Evolutionary conservation across 495 filamentous ascomycete species (phyloP).

Genomic region (Rusavskia elegans): DNA sequence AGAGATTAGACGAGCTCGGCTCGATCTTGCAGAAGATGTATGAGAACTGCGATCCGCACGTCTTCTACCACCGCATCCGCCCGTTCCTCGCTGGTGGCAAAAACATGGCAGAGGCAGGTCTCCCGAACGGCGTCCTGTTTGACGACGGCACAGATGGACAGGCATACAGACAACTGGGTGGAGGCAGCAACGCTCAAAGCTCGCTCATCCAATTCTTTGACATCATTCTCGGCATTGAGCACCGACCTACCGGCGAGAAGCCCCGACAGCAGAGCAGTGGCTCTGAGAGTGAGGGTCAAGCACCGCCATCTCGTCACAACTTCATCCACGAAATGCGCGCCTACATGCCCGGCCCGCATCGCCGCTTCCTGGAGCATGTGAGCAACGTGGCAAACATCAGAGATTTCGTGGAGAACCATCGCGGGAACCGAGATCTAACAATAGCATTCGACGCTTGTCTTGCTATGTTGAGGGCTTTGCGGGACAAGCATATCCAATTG

Average conservation of each 20-base stretch:
- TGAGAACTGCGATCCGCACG: conserved; percentile 79
- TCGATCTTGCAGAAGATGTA: conserved; percentile 67
- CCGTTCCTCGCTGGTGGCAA: conserved; percentile 91
- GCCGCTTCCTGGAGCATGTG: conserved; percentile 73
- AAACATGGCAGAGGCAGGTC: conserved; percentile 87
- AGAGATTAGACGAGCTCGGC: conserved; percentile 71
- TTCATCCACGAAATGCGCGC: conserved; percentile 93
- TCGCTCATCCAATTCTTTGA: conserved; percentile 94
- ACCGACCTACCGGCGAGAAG: conserved; percentile 74
- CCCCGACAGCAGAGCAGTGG: conserved; percentile 16
- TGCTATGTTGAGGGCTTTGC: conserved; percentile 73
- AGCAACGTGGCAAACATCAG: conserved; percentile 74
- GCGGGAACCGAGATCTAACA: conserved; percentile 44
- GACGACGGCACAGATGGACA: conserved; percentile 55
- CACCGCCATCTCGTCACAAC: conserved; percentile 52
- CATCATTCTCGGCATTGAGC: conserved; percentile 76
- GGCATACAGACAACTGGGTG: conserved; percentile 62
- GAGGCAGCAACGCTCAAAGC: conserved; percentile 91
- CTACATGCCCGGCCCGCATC: conserved; percentile 92
- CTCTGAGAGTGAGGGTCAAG: conserved; percentile 31
- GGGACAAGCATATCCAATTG: conserved; percentile 91
- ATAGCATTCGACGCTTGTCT: conserved; percentile 84
- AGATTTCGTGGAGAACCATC: conserved; percentile 56
- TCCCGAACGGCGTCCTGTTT: conserved; percentile 76
- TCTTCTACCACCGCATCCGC: conserved; percentile 87